Base-by-base conservation (phyloP, 805 yeast species). In the Kodamaea neixiangensis region DNA sequence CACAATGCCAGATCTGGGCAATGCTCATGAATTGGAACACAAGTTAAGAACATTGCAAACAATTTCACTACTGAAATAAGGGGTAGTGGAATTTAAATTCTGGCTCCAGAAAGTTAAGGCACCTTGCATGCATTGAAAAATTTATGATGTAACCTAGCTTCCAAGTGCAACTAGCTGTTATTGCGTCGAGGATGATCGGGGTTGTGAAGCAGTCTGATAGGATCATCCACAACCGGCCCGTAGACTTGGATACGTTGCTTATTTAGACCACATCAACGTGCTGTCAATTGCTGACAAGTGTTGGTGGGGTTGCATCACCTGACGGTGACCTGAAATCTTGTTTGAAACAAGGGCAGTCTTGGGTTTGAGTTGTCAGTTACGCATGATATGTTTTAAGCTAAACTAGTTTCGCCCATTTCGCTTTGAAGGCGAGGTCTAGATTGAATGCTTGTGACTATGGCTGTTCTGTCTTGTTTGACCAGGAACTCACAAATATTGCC, bases 61-160 rank as follows among this genome's bases (percentile, higher is more conserved):
- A 25, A 25, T 25, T 25, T 25, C 31, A 25, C 11, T 13, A 25
- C 31, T 37, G 21, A 17, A 37, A 37, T 37, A 37, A 15, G 41
- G 41, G 41, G 41, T 37, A 14, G 31, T 25, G 31, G 11, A 5
- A 25, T 5, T 25, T 25, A 25, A 5, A 7, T 37, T 37, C 6
- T 17, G n/a, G 21, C 6, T 37, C 41, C 21, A 37, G 21, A 19
- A n/a, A 15, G 4, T 37, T 37, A 15, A 17, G 41, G 41, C 41
- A 37, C 21, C 11, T 10, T 19, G 21, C 19, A 37, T 19, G 7
- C 3, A 19, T 35, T 17, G 19, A 37, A 37, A 37, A 4, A n/a
- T n/a, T 37, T 37, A 37, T 37, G 41, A 37, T 37, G 41, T 37
- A 37, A 37, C 19, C 19, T 11, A 5, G 41, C 41, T 37, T 25